These are phyloP conservation scores for Herpetomonas samuelpessoai DNA, from an alignment of 208 protist species.

Conservation along the genomic window DNA sequence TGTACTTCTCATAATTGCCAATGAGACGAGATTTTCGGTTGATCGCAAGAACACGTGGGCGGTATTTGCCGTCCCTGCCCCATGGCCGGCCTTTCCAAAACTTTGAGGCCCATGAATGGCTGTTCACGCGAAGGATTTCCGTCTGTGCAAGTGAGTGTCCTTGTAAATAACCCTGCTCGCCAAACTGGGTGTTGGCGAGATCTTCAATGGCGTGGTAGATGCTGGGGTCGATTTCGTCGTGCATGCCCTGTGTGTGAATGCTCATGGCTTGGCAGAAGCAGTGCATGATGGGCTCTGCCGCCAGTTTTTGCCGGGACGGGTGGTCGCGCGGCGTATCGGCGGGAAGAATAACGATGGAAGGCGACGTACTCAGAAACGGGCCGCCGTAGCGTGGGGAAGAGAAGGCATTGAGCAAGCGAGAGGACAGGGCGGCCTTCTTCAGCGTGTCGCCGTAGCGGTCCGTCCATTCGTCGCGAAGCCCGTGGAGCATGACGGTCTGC, in stretches of 20 bases:
- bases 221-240: background rate
- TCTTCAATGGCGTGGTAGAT: background rate
- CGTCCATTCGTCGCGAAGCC: background rate
- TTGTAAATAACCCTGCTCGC: background rate
- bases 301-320: too few species aligned
- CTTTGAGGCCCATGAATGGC: conserved; percentile 6
- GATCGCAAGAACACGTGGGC: conserved; percentile 7
- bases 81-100: background rate
- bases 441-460: conserved; percentile 5
- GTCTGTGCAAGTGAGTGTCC: conserved; percentile 1
- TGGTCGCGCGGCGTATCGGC: too few species aligned
- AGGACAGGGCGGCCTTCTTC: background rate
- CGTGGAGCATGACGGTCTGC: background rate
- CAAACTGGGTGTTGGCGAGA: background rate
- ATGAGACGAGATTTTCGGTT: conserved; percentile 2
- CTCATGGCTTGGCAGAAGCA: background rate
- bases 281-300: background rate
- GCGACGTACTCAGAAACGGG: background rate
- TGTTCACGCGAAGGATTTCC: conserved; percentile 1
- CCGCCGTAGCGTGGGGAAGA: background rate
- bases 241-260: background rate
- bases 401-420: background rate
- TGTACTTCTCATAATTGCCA: conserved; percentile 3
- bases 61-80: background rate
- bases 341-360: background rate